These are phyloP conservation scores for Cyclotella baltica DNA, from an alignment of 108 stramenopile genomes.

Conservation along the genomic window DNA sequence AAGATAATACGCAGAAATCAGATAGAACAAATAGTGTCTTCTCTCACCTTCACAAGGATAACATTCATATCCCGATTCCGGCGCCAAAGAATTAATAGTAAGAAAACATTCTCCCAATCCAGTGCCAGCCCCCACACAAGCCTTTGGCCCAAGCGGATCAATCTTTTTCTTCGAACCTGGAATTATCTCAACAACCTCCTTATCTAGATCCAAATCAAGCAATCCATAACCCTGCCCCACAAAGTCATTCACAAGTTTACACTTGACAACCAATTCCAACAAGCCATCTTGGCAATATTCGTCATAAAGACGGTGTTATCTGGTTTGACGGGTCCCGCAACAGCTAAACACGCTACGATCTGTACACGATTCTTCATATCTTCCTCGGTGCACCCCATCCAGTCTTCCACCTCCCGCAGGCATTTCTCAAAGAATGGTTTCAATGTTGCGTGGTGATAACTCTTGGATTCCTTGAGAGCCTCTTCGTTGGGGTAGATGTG, in stretches of 20 bases:
- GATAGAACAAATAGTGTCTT: not conserved
- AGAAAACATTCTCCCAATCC: conserved; percentile 95
- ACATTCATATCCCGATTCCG: conserved; percentile 79
- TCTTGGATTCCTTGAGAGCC: conserved; percentile 31
- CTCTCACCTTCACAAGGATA: conserved; percentile 86
- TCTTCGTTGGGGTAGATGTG: conserved; percentile 70
- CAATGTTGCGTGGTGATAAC: conserved; percentile 68
- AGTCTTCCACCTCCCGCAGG: conserved; percentile 54
- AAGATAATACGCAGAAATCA: not conserved
- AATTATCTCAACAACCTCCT: conserved; percentile 65
- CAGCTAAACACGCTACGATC: conserved; percentile 88
- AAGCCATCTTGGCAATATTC: conserved; percentile 67
- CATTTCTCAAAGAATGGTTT: conserved; percentile 72
- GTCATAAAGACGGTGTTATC: conserved; percentile 84
- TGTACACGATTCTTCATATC: conserved; percentile 28
- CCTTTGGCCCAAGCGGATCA: conserved; percentile 80
- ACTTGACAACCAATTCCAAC: conserved; percentile 55
- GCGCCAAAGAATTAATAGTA: conserved; percentile 60
- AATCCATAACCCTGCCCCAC: conserved; percentile 96
- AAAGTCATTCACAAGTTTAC: conserved; percentile 95
- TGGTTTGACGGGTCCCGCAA: conserved; percentile 91
- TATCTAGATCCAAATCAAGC: conserved; percentile 77
- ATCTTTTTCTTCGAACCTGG: conserved; percentile 62
- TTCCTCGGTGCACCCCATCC: conserved; percentile 36
- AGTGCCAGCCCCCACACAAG: conserved; percentile 97